phyloP scores from a whole-genome alignment of 139 green algal species.

The Micromonas commoda region DNA sequence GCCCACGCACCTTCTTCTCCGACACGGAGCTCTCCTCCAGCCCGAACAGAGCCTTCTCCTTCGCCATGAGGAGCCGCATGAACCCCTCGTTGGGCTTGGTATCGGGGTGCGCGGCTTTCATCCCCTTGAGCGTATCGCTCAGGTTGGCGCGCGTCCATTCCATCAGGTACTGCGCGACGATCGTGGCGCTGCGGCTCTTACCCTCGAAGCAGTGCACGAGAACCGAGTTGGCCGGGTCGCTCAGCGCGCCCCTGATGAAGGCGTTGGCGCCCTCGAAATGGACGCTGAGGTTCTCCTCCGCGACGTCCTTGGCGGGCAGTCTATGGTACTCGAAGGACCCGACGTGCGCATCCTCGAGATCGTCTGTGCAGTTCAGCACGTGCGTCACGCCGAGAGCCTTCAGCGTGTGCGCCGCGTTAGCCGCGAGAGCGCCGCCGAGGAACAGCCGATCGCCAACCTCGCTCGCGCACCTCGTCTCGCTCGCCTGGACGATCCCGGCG shows the following conservation, averaged over 20 bases:
- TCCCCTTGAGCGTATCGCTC: conserved; percentile 45
- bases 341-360: neutral
- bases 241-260: conserved; percentile 58
- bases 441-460: conserved; percentile 55
- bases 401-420: conserved; percentile 64
- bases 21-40: neutral
- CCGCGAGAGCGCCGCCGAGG: conserved; percentile 66
- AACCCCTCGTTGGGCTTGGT: conserved; percentile 76
- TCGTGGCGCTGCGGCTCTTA: conserved; percentile 58
- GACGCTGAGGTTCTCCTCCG: conserved; percentile 62
- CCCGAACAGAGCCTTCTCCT: conserved; percentile 51
- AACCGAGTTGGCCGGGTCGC: conserved; percentile 38
- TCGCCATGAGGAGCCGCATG: conserved; percentile 51
- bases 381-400: conserved; percentile 72
- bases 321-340: conserved; percentile 42
- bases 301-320: conserved; percentile 57
- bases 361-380: conserved; percentile 52
- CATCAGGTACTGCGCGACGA: conserved; percentile 71
- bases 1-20: neutral
- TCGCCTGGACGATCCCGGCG: neutral
- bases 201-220: conserved; percentile 87
- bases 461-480: neutral
- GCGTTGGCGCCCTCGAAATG: conserved; percentile 47
- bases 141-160: conserved; percentile 27
- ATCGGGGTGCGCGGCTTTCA: conserved; percentile 44